Base-by-base conservation (phyloP, 1,139 yeast species). In the Suhomyces maxii region DNA sequence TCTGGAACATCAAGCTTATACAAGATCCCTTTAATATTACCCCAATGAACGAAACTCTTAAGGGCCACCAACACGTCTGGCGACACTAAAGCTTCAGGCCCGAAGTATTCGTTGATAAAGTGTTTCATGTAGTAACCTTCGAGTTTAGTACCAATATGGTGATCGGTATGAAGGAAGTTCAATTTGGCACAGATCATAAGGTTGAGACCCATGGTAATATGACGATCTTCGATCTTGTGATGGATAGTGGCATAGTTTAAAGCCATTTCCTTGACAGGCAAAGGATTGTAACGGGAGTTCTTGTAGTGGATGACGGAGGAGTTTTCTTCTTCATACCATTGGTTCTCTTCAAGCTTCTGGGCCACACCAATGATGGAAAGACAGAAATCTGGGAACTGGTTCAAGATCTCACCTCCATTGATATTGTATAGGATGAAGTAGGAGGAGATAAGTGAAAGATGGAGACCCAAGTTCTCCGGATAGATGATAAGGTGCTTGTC, bases 11-110 rank as follows among this genome's bases (percentile, higher is more conserved):
- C 73, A 41, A 79, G 57, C 50, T 68, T 70, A 52, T 71, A 67
- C 39, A 80, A 60, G 8, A 79, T 62, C 5, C 83, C 82, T 49
- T 72, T 70, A 42, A 77, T 78, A 42, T 77, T 75, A 14, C 80
- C 80, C 84, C 84, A 80, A 58, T 80, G 83, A 14, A 76, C 79
- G 53, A 79, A 79, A 39, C 81, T 76, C 51, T 79, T 74, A 38
- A 80, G 62, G 0, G 83, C 80, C 35, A 73, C 67, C 47, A 77
- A 68, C 13, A 79, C 77, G 40, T 73, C 77, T 1, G 66, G 66
- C 39, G 77, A 70, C 14, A 59, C 59, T 30, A 77, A 53, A 0
- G 78, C 73, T 2, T 67, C 75, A 7, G 60, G 63, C 1, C 81
- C 82, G 50, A 69, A 77, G 48, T 70, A 69, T 34, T 68, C 67